Conservation (phyloP, 2,329 filamentous ascomycete genomes). For the Amauroascus verrucosus region DNA sequence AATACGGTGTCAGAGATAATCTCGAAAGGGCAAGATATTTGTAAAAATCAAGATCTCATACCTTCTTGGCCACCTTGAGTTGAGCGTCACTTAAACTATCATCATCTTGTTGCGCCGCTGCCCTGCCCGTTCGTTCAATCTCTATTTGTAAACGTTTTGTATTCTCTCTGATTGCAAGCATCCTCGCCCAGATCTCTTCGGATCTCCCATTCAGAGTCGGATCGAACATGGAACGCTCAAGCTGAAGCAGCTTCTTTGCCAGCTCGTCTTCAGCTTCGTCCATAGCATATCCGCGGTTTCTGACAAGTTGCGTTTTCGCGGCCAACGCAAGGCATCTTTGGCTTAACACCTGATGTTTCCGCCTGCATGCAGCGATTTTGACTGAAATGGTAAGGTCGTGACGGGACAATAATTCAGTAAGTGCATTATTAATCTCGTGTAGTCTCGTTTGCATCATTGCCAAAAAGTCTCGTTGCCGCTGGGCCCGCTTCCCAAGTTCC, state of each 20-base stretch:
- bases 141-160: conserved; percentile 50
- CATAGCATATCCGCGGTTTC: conserved; percentile 56
- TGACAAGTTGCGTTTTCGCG: conserved; percentile 53
- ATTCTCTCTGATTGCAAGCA: conserved; percentile 52
- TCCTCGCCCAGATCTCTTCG: conserved; percentile 58
- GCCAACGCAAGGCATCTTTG: conserved; percentile 52
- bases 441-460: conserved; percentile 48
- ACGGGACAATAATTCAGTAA: conserved; percentile 49
- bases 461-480: conserved; percentile 49
- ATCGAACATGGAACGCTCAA: conserved; percentile 51
- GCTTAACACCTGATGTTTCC: conserved; percentile 50
- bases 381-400: conserved; percentile 52
- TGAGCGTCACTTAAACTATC: conserved; percentile 47
- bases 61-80: conserved; percentile 52
- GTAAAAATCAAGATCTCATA: conserved; percentile 25
- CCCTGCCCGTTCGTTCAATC: conserved; percentile 45
- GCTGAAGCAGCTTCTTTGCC: conserved; percentile 49
- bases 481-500: conserved; percentile 48
- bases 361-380: conserved; percentile 48
- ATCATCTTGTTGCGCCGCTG: conserved; percentile 31
- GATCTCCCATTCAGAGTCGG: conserved; percentile 49
- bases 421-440: conserved; percentile 55
- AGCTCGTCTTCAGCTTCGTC: conserved; percentile 54
- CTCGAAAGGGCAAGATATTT: too few relatives aligned
- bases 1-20: too few relatives aligned